These are phyloP conservation scores for Pinguiococcus pyrenoidosus DNA, from an alignment of 108 stramenopile genomes.

Conservation along the genomic window DNA sequence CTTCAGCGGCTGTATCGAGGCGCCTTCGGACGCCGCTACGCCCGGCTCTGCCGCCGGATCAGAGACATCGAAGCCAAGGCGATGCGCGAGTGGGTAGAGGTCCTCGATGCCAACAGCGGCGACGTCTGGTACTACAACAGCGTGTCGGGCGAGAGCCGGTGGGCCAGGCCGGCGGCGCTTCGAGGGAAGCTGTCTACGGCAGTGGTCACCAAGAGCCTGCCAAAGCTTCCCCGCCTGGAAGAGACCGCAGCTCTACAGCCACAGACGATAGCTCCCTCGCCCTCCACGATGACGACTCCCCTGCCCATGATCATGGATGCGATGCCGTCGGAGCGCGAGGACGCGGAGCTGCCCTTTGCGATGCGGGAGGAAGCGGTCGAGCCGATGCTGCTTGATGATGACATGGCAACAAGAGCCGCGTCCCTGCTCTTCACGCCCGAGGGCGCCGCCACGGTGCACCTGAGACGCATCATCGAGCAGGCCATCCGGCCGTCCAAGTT, in stretches of 20 bases:
- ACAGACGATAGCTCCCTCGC: background rate
- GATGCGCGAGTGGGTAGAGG: conserved; percentile 38
- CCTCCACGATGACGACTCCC: background rate
- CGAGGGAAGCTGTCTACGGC: conserved; percentile 1
- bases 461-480: conserved; percentile 35
- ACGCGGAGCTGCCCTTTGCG: background rate
- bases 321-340: background rate
- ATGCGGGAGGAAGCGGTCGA: background rate
- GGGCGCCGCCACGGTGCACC: conserved; percentile 35
- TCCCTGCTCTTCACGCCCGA: conserved; percentile 35
- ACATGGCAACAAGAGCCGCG: background rate
- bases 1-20: no score
- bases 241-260: background rate
- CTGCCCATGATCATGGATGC: background rate
- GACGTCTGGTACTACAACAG: conserved; percentile 49
- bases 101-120: conserved; percentile 33
- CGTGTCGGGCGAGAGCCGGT: conserved; percentile 24
- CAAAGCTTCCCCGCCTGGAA: background rate
- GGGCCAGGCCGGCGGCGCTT: conserved; percentile 32
- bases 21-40: no score
- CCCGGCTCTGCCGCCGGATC: no score
- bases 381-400: conserved; percentile 1
- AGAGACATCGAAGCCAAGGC: no score
- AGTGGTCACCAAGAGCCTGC: conserved; percentile 14
- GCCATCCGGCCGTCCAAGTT: conserved; percentile 38